Evolutionary conservation across 768 basidiomycete genomes (phyloP).

Genomic region (Pholiota molesta): DNA sequence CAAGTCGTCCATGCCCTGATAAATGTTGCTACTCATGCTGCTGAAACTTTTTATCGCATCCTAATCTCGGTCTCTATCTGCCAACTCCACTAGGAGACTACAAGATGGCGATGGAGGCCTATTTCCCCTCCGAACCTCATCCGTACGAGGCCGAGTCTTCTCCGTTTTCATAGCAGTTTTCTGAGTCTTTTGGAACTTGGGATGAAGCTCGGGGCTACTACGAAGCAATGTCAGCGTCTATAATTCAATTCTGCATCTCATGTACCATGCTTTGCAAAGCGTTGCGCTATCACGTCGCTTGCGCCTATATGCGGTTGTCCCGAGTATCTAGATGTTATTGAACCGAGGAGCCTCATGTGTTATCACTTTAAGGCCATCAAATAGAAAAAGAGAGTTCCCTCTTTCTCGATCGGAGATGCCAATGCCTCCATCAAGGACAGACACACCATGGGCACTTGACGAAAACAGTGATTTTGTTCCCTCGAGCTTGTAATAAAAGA

Average conservation of each 20-base stretch:
- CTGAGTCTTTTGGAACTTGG: slow-evolving; percentile 16
- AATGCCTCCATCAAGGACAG: slow-evolving; percentile 18
- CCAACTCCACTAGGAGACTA: background rate
- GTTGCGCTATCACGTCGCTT: background rate
- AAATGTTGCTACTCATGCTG: background rate
- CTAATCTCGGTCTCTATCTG: background rate
- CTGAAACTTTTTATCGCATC: background rate
- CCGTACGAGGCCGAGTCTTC: slow-evolving; percentile 29
- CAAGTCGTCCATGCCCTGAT: background rate
- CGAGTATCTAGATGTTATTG: slow-evolving; percentile 26
- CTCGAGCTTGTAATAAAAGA: slow-evolving; percentile 28
- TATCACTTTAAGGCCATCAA: background rate
- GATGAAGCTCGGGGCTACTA: slow-evolving; percentile 26
- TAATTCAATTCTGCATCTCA: background rate
- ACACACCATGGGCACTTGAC: slow-evolving; percentile 21
- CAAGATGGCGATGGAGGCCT: background rate
- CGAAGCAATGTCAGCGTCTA: slow-evolving; percentile 14
- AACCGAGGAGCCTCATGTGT: slow-evolving; percentile 26
- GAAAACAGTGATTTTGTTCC: slow-evolving; percentile 29
- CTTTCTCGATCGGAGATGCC: slow-evolving; percentile 14
- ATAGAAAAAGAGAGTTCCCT: background rate
- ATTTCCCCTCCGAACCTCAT: slow-evolving; percentile 20
- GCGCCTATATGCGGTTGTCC: slow-evolving; percentile 19
- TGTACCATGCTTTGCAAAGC: background rate
- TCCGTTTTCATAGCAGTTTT: slow-evolving; percentile 19